Evolutionary conservation across 768 basidiomycete species (phyloP), one percentile per base, ranked within the genome.

Genomic region (Serendipita sp.): DNA sequence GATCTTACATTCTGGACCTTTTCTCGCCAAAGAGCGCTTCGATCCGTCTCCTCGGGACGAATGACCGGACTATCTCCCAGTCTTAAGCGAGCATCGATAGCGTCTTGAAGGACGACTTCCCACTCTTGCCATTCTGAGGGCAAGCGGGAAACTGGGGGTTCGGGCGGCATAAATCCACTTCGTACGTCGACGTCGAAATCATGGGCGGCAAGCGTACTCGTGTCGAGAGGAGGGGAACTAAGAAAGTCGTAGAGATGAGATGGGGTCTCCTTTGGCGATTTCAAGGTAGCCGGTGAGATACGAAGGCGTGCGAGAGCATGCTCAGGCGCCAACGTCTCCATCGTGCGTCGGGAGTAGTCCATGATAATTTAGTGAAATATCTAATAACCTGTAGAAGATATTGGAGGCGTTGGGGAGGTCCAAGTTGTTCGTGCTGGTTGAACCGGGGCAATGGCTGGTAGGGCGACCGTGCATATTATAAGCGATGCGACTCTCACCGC

Each of bases 161-260:
- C 77, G 0, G 88, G 85, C 2, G 94, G 89, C 83, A 97, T 86
- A 73, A 98, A 97, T 0, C 95, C 94, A 0, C 91, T 91, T 15
- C 84, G 78, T 8, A 86, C 85, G 72, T 94, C 91, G 66, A 98
- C 89, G 72, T 97, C 92, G 77, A 91, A 98, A 77, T 89, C 88
- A 68, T 88, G 86, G 2, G 86, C 85, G 8, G 88, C 86, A 66
- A 88, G 81, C 11, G 88, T 86, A 23, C 81, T 79, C 13, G 80
- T 81, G 67, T 83, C 82, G 28, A 60, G 56, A 51, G 30, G 18
- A 18, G n/a, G 48, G 8, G 48, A 32, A 8, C n/a, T 7, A 32
- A 51, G 8, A 51, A 41, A 41, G 41, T 41, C 41, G 41, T 41
- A 41, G 41, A 13, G 41, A 7, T 5, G 13, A 13, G 5, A 41